Evolutionary conservation across 2,329 filamentous ascomycete species (phyloP), one percentile per base, ranked within the genome.

Genomic region (Eurotiales sp.): DNA sequence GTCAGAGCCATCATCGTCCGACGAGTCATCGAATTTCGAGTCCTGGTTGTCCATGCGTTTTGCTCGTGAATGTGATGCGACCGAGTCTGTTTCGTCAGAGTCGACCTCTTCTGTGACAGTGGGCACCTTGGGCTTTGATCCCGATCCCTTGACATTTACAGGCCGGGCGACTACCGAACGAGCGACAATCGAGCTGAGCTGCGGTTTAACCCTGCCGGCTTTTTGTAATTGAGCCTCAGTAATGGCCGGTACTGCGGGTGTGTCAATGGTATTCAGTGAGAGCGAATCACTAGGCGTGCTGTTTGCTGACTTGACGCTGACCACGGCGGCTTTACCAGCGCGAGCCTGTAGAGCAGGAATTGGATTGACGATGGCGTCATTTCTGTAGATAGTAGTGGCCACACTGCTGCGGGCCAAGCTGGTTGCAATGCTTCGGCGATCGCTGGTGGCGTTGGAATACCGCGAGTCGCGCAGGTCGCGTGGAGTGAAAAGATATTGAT

Each of bases 401-500:
- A 97, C 87, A 64, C 88, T 91, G 44, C 70, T 73, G 46, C 75
- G 71, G 39, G 66, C 66, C 37, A 77, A 56, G 55, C 73, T 78
- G 15, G 73, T 74, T 3, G 72, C 66, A 48, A 77, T 66, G 55
- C 80, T 83, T 55, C 71, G 76, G 50, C 75, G 72, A 12, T 68
- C 71, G 47, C 75, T 77, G 1, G 87, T 88, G 55, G 87, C 81
- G 55, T 82, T 87, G 4, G 90, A 95, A 72, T 91, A 96, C 11
- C 90, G 92, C 6, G 90, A 96, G 71, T 95, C 90, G 58, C 92
- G 87, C 41, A 96, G 79, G 64, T 96, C 90, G 54, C 87, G 87
- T 10, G 91, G 91, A 60, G 95, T 86, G 69, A 96, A 96, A 78
- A 95, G 96, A 66, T 95, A 88, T 64, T 93, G 88, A 55, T 95